Base-by-base conservation (phyloP, 352 stramenopile genomes). In the Phytophthora brassicae region DNA sequence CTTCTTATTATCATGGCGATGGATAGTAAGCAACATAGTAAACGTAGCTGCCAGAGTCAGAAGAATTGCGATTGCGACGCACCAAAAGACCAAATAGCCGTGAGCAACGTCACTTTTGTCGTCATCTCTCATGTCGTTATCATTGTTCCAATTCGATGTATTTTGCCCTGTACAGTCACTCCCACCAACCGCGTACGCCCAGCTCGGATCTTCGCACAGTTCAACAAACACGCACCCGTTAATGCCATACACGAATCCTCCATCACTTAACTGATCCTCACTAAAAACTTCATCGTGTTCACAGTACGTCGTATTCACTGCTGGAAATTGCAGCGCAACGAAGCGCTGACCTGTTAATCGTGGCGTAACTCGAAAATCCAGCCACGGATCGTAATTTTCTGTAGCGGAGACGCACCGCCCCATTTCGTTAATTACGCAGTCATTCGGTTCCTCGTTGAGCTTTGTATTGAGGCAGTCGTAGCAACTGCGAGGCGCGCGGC, bases 251-350 rank as follows among this genome's bases (percentile, higher is more conserved):
- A 59, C 60, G 24, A 74, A 77, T 8, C 61, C 57, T 6, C 14
- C 36, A 28, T 46, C 38, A 13, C 46, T 17, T 6, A 66, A 23
- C 24, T 52, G 12, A 7, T 63, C 20, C 0, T 53, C 36, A 22
- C 56, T 50, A 4, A 68, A 59, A 11, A 53, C 14, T 39, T 77
- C 72, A 31, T 67, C 42, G 14, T 29, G 36, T 31, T 77, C 54
- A 54, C 76, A 86, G 47, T 86, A 86, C 1, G 76, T 73, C 31
- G 71, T 72, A 49, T 76, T 75, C 13, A 59, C 50, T 0, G 66
- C 66, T 55, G 56, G 48, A 24, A 75, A 75, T 61, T 73, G 29
- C 42, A 75, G 20, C 52, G 52, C 29, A 6, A 56, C 38, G 13
- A n/a, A 28, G 16, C 36, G 13, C 7, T 53, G 35, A 19, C 5